Conservation (phyloP, 805 yeast species). For the Kluyveromyces dobzhanskii region DNA sequence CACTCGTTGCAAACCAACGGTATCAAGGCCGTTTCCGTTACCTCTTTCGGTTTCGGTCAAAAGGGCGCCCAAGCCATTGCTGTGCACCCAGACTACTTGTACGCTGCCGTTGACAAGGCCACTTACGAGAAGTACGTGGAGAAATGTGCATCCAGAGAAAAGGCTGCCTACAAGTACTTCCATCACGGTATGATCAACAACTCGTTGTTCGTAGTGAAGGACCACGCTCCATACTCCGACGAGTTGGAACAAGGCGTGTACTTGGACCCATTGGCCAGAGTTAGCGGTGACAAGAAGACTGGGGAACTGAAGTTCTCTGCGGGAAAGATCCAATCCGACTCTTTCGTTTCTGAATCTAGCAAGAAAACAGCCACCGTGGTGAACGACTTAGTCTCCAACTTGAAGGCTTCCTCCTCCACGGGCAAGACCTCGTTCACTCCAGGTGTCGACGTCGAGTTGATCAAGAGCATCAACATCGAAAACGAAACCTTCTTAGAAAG, state of each 20-base stretch:
- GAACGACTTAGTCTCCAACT: slow-evolving; percentile 41
- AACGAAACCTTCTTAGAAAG: slow-evolving; percentile 88
- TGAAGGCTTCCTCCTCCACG: slow-evolving; percentile 26
- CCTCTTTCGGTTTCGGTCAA: slow-evolving; percentile 99
- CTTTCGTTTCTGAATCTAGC: slow-evolving; percentile 34
- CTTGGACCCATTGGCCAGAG: slow-evolving; percentile 85
- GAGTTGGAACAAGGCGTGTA: slow-evolving; percentile 85
- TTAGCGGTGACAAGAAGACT: slow-evolving; percentile 29
- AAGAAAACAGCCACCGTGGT: slow-evolving; percentile 59
- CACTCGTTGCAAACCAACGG: slow-evolving; percentile 92
- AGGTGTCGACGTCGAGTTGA: slow-evolving; percentile 94
- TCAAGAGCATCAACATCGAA: slow-evolving; percentile 71
- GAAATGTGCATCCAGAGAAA: slow-evolving; percentile 75
- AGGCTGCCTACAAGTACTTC: slow-evolving; percentile 87
- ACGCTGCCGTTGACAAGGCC: slow-evolving; percentile 64
- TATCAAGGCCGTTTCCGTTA: slow-evolving; percentile 91
- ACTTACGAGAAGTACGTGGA: slow-evolving; percentile 63
- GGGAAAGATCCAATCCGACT: slow-evolving; percentile 41
- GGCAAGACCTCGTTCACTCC: slow-evolving; percentile 39
- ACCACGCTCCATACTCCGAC: slow-evolving; percentile 83
- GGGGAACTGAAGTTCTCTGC: slow-evolving; percentile 40
- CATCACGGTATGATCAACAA: slow-evolving; percentile 90
- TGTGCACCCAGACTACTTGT: slow-evolving; percentile 89
- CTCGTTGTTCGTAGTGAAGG: slow-evolving; percentile 88
- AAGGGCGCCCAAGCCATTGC: slow-evolving; percentile 96